phyloP scores from a whole-genome alignment of 2,329 filamentous ascomycete species.

The Pseudogymnoascus verrucosus region DNA sequence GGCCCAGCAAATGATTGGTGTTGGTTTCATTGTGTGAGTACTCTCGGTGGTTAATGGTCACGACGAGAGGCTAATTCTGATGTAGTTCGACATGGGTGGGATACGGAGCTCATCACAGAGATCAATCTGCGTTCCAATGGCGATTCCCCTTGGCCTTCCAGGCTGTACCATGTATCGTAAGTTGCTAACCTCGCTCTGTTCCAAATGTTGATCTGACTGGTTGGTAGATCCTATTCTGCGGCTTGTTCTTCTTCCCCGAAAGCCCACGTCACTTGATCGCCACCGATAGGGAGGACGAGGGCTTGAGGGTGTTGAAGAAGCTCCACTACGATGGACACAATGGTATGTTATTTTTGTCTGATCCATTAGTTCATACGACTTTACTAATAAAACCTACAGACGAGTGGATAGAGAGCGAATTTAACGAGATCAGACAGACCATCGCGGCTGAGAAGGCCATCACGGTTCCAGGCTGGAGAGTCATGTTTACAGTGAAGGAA shows the following conservation, averaged over 20 bases:
- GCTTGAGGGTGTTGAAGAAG: conserved; percentile 39
- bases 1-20: conserved; percentile 56
- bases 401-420: conserved; percentile 51
- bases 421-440: conserved; percentile 51
- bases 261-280: conserved; percentile 48
- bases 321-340: conserved; percentile 46
- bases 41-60: conserved; percentile 36
- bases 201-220: neutral
- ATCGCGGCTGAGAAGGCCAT: conserved; percentile 51
- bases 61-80: conserved; percentile 37
- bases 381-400: conserved; percentile 27
- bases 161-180: conserved; percentile 42
- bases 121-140: conserved; percentile 7
- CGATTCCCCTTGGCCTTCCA: conserved; percentile 42
- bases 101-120: conserved; percentile 8
- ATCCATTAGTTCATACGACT: neutral
- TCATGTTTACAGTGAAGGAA: conserved; percentile 49
- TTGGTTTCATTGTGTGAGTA: conserved; percentile 44
- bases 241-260: conserved; percentile 56
- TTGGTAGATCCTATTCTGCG: conserved; percentile 30
- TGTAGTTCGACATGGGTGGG: conserved; percentile 8
- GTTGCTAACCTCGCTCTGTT: neutral
- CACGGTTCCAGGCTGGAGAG: conserved; percentile 43
- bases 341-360: neutral
- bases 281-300: conserved; percentile 40